Conservation (phyloP, 129 eudicot species). For the Helianthus tuberosus region DNA sequence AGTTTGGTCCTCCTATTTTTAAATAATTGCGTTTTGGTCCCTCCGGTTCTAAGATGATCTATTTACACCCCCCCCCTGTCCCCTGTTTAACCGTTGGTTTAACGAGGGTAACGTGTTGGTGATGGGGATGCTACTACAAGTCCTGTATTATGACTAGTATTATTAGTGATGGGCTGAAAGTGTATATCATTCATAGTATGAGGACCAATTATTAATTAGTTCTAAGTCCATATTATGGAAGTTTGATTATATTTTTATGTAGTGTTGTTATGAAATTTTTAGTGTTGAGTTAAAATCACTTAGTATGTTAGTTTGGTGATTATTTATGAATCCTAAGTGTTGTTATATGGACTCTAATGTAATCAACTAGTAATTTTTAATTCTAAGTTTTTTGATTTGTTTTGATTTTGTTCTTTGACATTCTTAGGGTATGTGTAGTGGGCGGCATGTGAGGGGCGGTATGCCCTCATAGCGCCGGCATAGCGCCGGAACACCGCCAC, state of each 20-base stretch:
- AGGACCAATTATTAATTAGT: neutral
- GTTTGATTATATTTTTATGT: neutral
- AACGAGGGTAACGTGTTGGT: neutral
- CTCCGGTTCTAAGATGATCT: neutral
- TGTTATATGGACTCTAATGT: no score
- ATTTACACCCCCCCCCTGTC: neutral
- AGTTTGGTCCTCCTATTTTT: constrained; percentile 37
- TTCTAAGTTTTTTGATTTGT: no score
- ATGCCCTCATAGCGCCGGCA: no score
- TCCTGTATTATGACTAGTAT: neutral
- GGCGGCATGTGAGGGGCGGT: no score
- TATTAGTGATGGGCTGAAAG: neutral
- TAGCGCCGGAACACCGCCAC: no score
- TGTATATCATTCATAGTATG: neutral
- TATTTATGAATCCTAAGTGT: no score
- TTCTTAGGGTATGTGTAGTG: no score
- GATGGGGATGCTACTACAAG: neutral
- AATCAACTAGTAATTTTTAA: no score
- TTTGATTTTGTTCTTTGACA: no score
- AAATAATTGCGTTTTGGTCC: constrained; percentile 2
- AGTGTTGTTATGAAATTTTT: no score
- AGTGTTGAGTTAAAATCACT: no score
- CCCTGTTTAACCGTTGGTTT: neutral
- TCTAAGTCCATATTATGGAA: neutral
- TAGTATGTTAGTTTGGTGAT: no score